Evolutionary conservation across 2,329 filamentous ascomycete genomes (phyloP).

Genomic region (Acrodontium crateriforme): DNA sequence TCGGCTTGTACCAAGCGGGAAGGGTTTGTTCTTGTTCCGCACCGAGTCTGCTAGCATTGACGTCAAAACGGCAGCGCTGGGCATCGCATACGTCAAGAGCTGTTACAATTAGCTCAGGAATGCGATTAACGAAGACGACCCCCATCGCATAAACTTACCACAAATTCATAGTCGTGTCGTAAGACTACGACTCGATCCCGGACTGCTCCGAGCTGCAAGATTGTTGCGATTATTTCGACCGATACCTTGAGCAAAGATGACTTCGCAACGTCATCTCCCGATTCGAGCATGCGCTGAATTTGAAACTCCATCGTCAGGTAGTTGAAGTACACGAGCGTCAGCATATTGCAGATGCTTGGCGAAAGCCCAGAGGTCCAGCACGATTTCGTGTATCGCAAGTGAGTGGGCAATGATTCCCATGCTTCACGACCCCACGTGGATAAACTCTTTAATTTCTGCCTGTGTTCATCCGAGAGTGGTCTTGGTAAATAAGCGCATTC

Average conservation of each 20-base stretch:
- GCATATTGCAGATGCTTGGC: constrained; percentile 5
- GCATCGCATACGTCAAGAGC: constrained; percentile 8
- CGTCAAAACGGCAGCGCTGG: constrained; percentile 7
- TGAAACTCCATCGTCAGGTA: constrained; percentile 10
- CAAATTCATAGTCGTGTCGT: constrained; percentile 7
- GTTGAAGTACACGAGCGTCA: constrained; percentile 7
- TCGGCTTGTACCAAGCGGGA: constrained; percentile 5
- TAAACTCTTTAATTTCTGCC: neutral
- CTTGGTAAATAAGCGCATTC: constrained; percentile 1
- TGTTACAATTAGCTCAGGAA: constrained; percentile 4
- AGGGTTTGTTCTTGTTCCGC: constrained; percentile 1
- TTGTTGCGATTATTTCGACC: constrained; percentile 5
- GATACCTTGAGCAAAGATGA: constrained; percentile 4
- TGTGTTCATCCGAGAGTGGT: neutral
- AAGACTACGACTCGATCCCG: constrained; percentile 7
- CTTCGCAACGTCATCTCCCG: constrained; percentile 1
- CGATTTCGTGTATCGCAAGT: constrained; percentile 7
- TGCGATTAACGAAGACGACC: neutral
- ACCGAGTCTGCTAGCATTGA: constrained; percentile 4
- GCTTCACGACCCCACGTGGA: neutral
- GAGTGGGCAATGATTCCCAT: constrained; percentile 4
- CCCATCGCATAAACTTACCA: constrained; percentile 5
- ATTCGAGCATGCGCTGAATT: constrained; percentile 8
- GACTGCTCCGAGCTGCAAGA: constrained; percentile 7
- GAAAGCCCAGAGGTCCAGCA: constrained; percentile 8